Evolutionary conservation across 306 rosid genomes (phyloP).

Genomic region (Corylus avellana): DNA sequence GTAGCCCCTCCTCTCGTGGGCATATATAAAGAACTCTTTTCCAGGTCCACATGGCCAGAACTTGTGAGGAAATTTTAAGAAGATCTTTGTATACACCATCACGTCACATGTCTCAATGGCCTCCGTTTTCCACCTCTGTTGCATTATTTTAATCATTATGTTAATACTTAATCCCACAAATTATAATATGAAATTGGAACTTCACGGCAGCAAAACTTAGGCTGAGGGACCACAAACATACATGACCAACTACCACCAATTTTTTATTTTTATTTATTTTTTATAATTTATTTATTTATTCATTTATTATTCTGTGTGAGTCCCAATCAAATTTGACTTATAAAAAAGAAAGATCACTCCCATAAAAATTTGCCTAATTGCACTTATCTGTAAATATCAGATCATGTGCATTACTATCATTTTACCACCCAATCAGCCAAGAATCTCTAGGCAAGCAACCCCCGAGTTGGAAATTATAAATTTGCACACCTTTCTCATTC

Average conservation of each 20-base stretch:
- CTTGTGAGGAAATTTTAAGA: constrained; percentile 81
- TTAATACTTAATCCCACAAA: constrained; percentile 26
- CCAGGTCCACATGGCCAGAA: constrained; percentile 96
- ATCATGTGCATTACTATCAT: not conserved
- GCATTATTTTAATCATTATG: constrained; percentile 28
- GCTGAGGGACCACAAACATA: constrained; percentile 1
- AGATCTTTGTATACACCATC: constrained; percentile 91
- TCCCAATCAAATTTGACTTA: constrained; percentile 1
- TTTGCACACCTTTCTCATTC: not conserved
- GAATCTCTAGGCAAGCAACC: not conserved
- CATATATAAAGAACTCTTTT: constrained; percentile 95
- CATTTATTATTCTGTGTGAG: no score
- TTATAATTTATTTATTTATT: no score
- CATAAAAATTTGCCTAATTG: not conserved
- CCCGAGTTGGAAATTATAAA: not conserved
- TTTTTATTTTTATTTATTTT: no score
- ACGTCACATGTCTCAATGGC: constrained; percentile 88
- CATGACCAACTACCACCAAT: not conserved
- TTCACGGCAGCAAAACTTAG: not conserved
- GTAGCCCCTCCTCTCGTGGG: constrained; percentile 94
- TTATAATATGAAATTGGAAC: constrained; percentile 1
- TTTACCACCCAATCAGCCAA: not conserved
- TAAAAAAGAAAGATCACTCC: not conserved
- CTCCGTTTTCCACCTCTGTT: constrained; percentile 91
- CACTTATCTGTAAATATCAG: not conserved